These are phyloP conservation scores for Sungouiozyma intestinalis DNA, from an alignment of 805 yeast genomes.

Conservation along the genomic window DNA sequence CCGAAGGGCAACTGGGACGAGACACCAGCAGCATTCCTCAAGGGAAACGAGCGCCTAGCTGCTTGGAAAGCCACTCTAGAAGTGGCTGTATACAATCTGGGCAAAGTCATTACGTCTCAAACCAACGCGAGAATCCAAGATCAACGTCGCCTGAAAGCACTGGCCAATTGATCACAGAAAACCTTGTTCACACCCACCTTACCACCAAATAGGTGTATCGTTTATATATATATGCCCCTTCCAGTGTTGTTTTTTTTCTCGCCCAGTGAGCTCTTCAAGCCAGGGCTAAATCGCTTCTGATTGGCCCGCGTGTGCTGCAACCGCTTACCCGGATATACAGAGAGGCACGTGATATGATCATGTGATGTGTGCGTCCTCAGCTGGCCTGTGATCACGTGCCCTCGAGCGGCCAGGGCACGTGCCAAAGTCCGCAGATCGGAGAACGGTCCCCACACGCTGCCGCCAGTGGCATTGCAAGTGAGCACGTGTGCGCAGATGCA, in stretches of 20 bases:
- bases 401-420: too few relatives aligned
- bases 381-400: too few relatives aligned
- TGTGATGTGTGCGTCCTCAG: neutral
- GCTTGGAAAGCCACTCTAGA: slow-evolving; percentile 85
- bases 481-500: too few relatives aligned
- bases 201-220: too few relatives aligned
- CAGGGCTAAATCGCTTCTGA: neutral
- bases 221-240: neutral
- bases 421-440: too few relatives aligned
- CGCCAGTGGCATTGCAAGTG: too few relatives aligned
- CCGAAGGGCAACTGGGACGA: neutral
- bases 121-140: neutral
- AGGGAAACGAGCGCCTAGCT: slow-evolving; percentile 71
- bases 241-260: too few relatives aligned
- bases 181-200: too few relatives aligned
- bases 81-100: slow-evolving; percentile 51
- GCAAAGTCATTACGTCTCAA: slow-evolving; percentile 33
- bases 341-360: neutral
- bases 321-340: too few relatives aligned
- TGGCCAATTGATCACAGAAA: too few relatives aligned
- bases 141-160: neutral
- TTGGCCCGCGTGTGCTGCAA: neutral
- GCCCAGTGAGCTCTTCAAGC: too few relatives aligned
- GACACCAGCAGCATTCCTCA: slow-evolving; percentile 1
- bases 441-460: too few relatives aligned